These are phyloP conservation scores for Pelargonium myrrhifolium DNA, from an alignment of 441 rosid genomes.

Conservation along the genomic window DNA sequence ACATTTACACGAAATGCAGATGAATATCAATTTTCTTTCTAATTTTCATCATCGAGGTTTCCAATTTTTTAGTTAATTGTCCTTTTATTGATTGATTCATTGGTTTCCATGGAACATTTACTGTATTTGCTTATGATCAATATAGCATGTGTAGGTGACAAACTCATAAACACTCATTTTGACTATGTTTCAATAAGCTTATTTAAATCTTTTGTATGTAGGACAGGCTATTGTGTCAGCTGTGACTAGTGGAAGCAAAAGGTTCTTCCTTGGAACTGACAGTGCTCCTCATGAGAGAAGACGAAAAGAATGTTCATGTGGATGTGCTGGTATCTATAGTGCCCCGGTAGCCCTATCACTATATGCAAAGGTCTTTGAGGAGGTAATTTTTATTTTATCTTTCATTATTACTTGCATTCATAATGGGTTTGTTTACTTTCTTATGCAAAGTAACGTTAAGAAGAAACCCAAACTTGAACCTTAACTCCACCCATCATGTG, in stretches of 20 bases:
- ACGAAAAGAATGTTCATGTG: slow-evolving; percentile 71
- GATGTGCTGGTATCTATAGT: slow-evolving; percentile 86
- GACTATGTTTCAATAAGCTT: slow-evolving; percentile 1
- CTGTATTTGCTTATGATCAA: too few relatives aligned
- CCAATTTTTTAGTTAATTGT: too few relatives aligned
- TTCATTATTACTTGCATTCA: not conserved
- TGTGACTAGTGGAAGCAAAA: slow-evolving; percentile 83
- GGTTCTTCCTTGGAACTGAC: slow-evolving; percentile 89
- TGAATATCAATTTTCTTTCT: too few relatives aligned
- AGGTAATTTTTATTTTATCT: slow-evolving; percentile 37
- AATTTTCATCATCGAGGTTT: too few relatives aligned
- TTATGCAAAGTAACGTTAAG: too few relatives aligned
- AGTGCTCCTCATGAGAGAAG: slow-evolving; percentile 87
- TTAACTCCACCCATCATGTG: too few relatives aligned
- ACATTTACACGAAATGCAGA: not conserved
- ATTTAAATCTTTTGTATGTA: slow-evolving; percentile 17
- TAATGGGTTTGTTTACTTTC: not conserved
- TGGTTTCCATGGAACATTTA: too few relatives aligned
- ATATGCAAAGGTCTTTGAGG: slow-evolving; percentile 83
- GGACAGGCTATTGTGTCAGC: slow-evolving; percentile 86
- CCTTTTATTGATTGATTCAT: too few relatives aligned
- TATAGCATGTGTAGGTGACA: too few relatives aligned
- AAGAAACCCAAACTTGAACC: too few relatives aligned
- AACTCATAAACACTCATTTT: too few relatives aligned
- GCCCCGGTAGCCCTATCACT: slow-evolving; percentile 76